phyloP scores from a whole-genome alignment of 768 basidiomycete genomes.

The Suillus tomentosus region DNA sequence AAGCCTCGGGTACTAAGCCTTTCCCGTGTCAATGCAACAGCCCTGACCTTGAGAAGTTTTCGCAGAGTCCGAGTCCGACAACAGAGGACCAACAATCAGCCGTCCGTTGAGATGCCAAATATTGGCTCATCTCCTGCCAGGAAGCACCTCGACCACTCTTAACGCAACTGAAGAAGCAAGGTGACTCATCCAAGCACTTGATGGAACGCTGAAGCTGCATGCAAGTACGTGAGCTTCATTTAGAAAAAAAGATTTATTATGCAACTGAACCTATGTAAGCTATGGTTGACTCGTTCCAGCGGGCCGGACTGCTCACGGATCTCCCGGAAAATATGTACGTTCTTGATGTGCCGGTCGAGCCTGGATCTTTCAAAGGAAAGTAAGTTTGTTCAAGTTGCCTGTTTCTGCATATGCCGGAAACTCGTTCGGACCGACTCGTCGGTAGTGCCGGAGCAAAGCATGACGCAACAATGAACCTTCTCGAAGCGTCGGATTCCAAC shows the following conservation, averaged over 20 bases:
- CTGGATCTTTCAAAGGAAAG: too few species aligned
- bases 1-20: slow-evolving; percentile 65
- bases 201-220: slow-evolving; percentile 72
- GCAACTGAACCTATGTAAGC: background rate
- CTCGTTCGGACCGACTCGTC: too few species aligned
- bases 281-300: background rate
- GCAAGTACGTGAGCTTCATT: slow-evolving; percentile 49
- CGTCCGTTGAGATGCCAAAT: slow-evolving; percentile 48
- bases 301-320: slow-evolving; percentile 47
- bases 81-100: slow-evolving; percentile 35
- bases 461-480: too few species aligned
- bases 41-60: slow-evolving; percentile 40
- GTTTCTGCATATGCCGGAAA: too few species aligned
- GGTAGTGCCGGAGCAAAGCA: too few species aligned
- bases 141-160: slow-evolving; percentile 85
- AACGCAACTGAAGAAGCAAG: slow-evolving; percentile 59
- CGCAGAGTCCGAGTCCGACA: background rate
- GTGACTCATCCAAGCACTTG: slow-evolving; percentile 42
- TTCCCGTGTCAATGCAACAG: slow-evolving; percentile 62
- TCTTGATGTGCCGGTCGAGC: too few species aligned
- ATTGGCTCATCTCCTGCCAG: slow-evolving; percentile 24
- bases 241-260: background rate
- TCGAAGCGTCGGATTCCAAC: too few species aligned
- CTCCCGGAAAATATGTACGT: too few species aligned
- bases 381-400: too few species aligned